phyloP scores from a whole-genome alignment of 2,329 filamentous ascomycete species.

The Ophiostoma australiae region DNA sequence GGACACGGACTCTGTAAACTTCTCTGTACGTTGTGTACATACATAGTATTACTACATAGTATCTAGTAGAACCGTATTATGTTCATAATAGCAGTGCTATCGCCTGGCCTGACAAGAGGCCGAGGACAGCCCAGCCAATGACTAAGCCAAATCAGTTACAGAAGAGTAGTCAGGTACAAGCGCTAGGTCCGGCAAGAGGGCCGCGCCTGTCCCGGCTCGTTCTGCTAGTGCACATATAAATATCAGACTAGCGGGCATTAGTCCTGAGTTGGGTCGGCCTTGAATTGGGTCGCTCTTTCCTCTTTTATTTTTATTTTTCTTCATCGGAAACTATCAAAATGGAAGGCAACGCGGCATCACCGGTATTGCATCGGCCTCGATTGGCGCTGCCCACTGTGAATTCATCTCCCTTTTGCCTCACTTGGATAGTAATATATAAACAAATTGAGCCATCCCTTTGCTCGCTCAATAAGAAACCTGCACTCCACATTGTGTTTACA shows the following conservation, averaged over 20 bases:
- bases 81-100: not conserved
- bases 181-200: constrained; percentile 14
- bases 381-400: not conserved
- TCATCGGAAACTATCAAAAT: not conserved
- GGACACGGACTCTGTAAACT: not conserved
- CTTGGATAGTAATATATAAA: not conserved
- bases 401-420: not conserved
- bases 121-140: too few species aligned
- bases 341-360: not conserved
- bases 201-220: constrained; percentile 7
- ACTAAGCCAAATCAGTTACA: not conserved
- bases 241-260: not conserved
- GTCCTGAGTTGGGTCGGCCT: not conserved
- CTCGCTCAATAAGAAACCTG: not conserved
- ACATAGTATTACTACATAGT: too few species aligned
- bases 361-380: not conserved
- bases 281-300: not conserved
- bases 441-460: not conserved
- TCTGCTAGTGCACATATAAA: not conserved
- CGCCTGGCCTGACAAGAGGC: not conserved
- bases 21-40: not conserved
- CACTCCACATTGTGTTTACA: not conserved
- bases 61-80: not conserved
- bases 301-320: not conserved
- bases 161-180: constrained; percentile 8